A percentile compares a stretch with the other conserved stretches of the same genome.
Conservation (phyloP, 192 early-diverging fungal species). For the Coemansia nantahalensis region DNA sequence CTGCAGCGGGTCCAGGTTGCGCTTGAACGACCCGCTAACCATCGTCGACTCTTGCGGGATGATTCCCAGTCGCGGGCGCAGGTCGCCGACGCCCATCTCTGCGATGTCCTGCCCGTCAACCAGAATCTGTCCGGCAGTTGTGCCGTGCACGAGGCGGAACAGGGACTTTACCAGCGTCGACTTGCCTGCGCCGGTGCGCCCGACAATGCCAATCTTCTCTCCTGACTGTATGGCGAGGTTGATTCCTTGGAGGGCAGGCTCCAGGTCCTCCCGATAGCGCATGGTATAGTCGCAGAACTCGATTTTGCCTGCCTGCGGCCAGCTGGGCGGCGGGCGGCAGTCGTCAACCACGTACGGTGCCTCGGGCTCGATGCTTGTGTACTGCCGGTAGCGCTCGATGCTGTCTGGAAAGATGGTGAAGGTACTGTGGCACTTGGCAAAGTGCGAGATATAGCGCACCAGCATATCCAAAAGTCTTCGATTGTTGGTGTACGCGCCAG, state of each 20-base stretch:
- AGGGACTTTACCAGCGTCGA: constrained; percentile 67
- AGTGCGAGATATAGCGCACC: not conserved
- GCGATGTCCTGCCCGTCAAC: constrained; percentile 77
- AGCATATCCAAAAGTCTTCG: constrained; percentile 3
- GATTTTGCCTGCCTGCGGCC: constrained; percentile 64
- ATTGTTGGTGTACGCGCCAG: constrained; percentile 8
- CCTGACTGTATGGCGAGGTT: constrained; percentile 29
- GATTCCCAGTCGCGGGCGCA: constrained; percentile 58
- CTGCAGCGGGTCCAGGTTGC: constrained; percentile 79
- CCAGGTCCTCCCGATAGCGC: constrained; percentile 55
- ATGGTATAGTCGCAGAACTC: constrained; percentile 57
- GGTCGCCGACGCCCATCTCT: constrained; percentile 54
- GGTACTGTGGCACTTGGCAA: constrained; percentile 12
- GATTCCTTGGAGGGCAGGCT: constrained; percentile 33
- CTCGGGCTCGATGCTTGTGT: constrained; percentile 45
- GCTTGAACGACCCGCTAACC: constrained; percentile 65
- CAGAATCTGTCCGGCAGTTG: constrained; percentile 54
- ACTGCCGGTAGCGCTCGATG: constrained; percentile 29
- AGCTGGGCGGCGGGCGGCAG: constrained; percentile 55
- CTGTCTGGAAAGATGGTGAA: constrained; percentile 12
- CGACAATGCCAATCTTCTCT: constrained; percentile 66
- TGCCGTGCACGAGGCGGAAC: constrained; percentile 65
- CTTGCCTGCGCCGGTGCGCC: constrained; percentile 77
- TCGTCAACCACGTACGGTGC: constrained; percentile 30
- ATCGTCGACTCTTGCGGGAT: constrained; percentile 74